phyloP scores from a whole-genome alignment of 148 eudicot genomes.

The Beta vulgaris region DNA sequence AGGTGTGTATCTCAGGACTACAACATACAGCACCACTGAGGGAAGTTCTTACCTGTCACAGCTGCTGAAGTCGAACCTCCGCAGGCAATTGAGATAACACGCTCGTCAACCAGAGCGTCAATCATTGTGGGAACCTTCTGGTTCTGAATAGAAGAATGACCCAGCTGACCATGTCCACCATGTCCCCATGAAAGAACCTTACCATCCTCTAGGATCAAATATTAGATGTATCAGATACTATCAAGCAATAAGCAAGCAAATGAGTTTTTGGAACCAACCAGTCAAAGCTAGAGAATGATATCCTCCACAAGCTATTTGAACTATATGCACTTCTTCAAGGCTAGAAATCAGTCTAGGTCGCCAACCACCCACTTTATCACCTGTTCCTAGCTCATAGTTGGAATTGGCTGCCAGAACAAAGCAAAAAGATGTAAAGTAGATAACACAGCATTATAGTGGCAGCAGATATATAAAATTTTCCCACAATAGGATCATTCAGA shows the following conservation, averaged over 20 bases:
- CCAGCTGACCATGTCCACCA: slow-evolving; percentile 98
- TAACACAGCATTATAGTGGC: neutral
- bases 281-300: slow-evolving; percentile 92
- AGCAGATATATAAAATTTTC: neutral
- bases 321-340: slow-evolving; percentile 52
- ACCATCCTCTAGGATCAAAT: slow-evolving; percentile 52
- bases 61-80: slow-evolving; percentile 96
- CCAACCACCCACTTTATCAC: slow-evolving; percentile 89
- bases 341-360: slow-evolving; percentile 63
- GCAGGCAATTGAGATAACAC: slow-evolving; percentile 65
- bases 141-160: slow-evolving; percentile 69
- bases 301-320: slow-evolving; percentile 92
- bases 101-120: slow-evolving; percentile 72
- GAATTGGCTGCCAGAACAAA: slow-evolving; percentile 64
- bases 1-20: neutral
- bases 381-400: slow-evolving; percentile 95
- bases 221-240: neutral
- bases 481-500: neutral
- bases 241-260: neutral
- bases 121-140: slow-evolving; percentile 61
- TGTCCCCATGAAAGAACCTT: slow-evolving; percentile 95
- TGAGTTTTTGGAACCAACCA: slow-evolving; percentile 40
- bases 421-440: neutral
- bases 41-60: slow-evolving; percentile 57
- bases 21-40: neutral